Base-by-base conservation (phyloP, 2,329 filamentous ascomycete species). In the Coniella lustricola region DNA sequence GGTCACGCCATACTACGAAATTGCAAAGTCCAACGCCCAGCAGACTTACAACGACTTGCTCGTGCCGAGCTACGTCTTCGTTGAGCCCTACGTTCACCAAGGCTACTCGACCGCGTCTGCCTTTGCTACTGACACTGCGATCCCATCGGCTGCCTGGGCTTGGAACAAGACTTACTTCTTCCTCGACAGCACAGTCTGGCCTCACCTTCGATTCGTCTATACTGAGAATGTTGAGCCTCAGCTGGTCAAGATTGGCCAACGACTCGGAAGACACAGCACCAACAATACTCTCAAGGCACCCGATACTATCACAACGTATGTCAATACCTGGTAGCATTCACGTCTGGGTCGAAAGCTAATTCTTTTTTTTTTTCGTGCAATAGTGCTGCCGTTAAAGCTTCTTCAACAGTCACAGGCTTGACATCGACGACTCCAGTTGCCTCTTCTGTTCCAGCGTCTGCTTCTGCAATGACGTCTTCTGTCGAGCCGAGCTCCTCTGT, bases 211-310 rank as follows among this genome's bases (percentile, higher is more conserved):
- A 21, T 76, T 86, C 13, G 70, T 96, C 4, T 97, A 97, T 61
- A 79, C 84, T 10, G 84, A 95, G 61, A 95, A 95, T 58, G 90
- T 98, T 3, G 90, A 97, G 68, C 94, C 94, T 13, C 94, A 98
- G 66, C 76, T 98, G 13, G 79, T 91, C 49, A 88, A 90, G 59
- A 97, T 98, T 59, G 87, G 88, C 12, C 86, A 96, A 69, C 83
- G 90, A 39, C 77, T 98, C 10, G 90, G 90, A 35, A 76, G 85
- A 41, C 87, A 90, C 66, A 82, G 75, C 55, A 75, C 78, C 17
- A 70, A 66, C 29, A 47, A 46, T 18, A 44, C 53, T 1, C 55
- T 54, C 12, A 71, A 68, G 56, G 49, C 62, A 9, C 49, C 52
- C 25, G 68, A 69, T 39, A 68, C 67, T 42, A 43, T 56, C 20